Evolutionary conservation across 306 rosid genomes (phyloP).

Genomic region (Psophocarpus tetragonolobus): DNA sequence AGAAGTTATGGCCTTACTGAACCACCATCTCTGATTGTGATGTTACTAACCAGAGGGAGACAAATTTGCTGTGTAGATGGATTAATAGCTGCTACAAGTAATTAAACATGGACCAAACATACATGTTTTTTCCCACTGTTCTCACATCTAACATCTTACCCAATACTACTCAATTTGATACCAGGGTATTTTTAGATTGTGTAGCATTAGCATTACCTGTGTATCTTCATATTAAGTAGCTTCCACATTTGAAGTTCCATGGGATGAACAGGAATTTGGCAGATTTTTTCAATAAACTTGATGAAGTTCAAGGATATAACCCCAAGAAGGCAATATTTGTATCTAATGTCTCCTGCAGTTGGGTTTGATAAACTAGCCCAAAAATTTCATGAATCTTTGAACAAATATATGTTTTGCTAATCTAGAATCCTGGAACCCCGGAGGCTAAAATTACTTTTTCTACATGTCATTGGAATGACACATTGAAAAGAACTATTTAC

Average conservation of each 20-base stretch:
- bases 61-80: neutral
- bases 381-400: constrained; percentile 10
- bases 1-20: neutral
- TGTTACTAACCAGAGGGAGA: neutral
- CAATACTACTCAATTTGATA: neutral
- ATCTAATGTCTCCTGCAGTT: neutral
- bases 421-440: neutral
- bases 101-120: neutral
- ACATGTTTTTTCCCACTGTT: neutral
- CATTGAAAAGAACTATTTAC: neutral
- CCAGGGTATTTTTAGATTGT: neutral
- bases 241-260: neutral
- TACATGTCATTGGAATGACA: constrained; percentile 9
- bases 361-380: neutral
- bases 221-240: neutral
- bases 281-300: constrained; percentile 21
- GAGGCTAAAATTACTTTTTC: constrained; percentile 9
- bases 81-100: neutral
- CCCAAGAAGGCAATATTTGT: neutral
- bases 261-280: neutral
- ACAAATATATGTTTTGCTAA: neutral
- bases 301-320: constrained; percentile 3
- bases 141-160: constrained; percentile 3
- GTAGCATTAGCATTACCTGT: neutral
- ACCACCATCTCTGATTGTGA: neutral